phyloP scores from a whole-genome alignment of 345 rosid species.

The Hypericum androsaemum region DNA sequence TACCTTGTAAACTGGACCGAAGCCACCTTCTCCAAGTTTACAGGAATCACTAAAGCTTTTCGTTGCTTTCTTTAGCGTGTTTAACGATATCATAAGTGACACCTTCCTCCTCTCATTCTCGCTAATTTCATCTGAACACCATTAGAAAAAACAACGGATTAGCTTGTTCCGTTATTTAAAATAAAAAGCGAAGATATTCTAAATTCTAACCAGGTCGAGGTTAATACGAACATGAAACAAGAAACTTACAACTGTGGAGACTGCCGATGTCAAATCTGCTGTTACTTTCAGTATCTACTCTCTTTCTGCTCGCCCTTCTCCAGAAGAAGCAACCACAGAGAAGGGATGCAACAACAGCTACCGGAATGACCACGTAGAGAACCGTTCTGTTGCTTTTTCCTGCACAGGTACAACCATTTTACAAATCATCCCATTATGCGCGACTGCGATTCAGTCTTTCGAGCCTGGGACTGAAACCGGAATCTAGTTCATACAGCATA shows the following conservation, averaged over 20 bases:
- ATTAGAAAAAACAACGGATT: too few relatives aligned
- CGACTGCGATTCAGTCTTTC: too few relatives aligned
- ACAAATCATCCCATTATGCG: slow-evolving; percentile 17
- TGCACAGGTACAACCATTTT: slow-evolving; percentile 3
- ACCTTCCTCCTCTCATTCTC: slow-evolving; percentile 14
- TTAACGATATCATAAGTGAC: slow-evolving; percentile 22
- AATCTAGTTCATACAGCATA: not conserved
- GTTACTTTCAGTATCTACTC: slow-evolving; percentile 6
- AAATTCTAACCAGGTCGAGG: too few relatives aligned
- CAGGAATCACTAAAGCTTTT: slow-evolving; percentile 21
- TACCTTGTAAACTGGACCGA: slow-evolving; percentile 35
- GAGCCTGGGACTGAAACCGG: too few relatives aligned
- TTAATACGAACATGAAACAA: not conserved
- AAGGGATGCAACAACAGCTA: slow-evolving; percentile 2
- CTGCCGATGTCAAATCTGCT: not conserved
- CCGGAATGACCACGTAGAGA: slow-evolving; percentile 10
- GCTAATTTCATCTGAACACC: slow-evolving; percentile 10
- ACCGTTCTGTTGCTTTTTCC: too few relatives aligned
- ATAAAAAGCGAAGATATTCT: too few relatives aligned
- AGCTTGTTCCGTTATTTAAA: too few relatives aligned
- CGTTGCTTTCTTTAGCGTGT: slow-evolving; percentile 26
- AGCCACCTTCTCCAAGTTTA: slow-evolving; percentile 39
- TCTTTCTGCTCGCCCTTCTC: slow-evolving; percentile 11
- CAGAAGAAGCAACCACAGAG: slow-evolving; percentile 18
- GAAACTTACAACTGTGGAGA: not conserved